These are phyloP conservation scores for Apocynum venetum DNA, from an alignment of 257 asterid genomes.

Conservation along the genomic window DNA sequence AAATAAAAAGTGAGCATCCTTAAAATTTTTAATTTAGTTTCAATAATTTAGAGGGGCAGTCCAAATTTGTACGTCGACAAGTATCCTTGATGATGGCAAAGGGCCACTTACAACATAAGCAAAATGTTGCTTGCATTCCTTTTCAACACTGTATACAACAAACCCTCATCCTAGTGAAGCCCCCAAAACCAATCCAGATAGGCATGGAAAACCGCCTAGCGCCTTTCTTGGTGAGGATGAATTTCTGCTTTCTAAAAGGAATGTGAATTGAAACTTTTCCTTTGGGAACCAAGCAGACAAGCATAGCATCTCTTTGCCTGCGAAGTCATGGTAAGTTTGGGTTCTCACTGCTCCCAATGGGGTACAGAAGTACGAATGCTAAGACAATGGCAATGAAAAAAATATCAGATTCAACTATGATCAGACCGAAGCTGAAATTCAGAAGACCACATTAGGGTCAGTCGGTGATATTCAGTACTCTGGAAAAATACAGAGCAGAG, in stretches of 20 bases:
- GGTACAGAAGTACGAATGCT: background rate
- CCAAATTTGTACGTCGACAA: background rate
- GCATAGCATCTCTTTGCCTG: background rate
- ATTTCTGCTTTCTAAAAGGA: background rate
- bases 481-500: background rate
- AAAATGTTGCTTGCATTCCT: background rate
- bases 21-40: background rate
- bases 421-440: background rate
- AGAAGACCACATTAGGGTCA: background rate
- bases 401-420: background rate
- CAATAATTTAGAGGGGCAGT: background rate
- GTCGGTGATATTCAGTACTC: background rate
- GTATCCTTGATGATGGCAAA: background rate
- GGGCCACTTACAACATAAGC: background rate
- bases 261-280: background rate
- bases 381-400: background rate
- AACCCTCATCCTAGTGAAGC: background rate
- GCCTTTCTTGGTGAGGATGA: background rate
- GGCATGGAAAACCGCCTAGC: background rate
- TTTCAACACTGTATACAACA: background rate
- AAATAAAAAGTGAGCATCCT: background rate
- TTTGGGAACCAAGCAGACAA: background rate
- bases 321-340: conserved; percentile 7
- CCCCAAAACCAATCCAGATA: background rate
- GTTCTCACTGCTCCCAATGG: background rate